Base-by-base conservation (phyloP, 75 land plant genomes). In the Pinus tabuliformis region DNA sequence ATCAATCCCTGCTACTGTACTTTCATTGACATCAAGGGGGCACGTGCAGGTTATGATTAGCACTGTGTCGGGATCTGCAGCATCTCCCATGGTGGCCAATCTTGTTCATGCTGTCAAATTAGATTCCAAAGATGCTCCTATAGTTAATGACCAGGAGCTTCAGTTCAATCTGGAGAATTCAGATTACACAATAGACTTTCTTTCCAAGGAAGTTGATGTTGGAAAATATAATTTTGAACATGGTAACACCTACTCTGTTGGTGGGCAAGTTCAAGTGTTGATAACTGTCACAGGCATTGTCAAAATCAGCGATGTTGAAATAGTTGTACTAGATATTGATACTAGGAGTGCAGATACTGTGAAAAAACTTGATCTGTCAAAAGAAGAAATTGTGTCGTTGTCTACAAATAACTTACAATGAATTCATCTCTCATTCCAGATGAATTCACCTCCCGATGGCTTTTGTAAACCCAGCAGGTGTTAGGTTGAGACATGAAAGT, bases 321-420 rank as follows among this genome's bases (percentile, higher is more conserved):
- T 94, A 70, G 86, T 86, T n/a, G 75, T 96, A 22, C 74, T 91
- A 66, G 95, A 96, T 76, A 89, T 84, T 77, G 99, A 94, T 74
- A 76, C 79, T 66, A 91, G 83, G 62, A 86, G 77, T 63, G 28
- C 84, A 14, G 93, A 90, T 68, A 65, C 80, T 20, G 36, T 65
- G 66, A 78, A 88, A 72, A 24, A 26, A 75, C 72, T 94, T 37
- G 86, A 88, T 72, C 76, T 90, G 72, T 68, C 79, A 37, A 83
- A 80, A 28, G 83, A 88, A 64, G 86, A 80, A 71, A 58, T 42
- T 11, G 78, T 91, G 22, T 79, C 91, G 14, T 63, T 95, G 52
- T 91, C 90, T 73, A 98, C 98, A 85, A 95, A 88, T 72, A 95
- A 97, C 65, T 83, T 93, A 3, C 98, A 97, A 75, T 92, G 93